Conservation (phyloP, 371 early-diverging fungal genomes). For the Actinomortierella wolfii region DNA sequence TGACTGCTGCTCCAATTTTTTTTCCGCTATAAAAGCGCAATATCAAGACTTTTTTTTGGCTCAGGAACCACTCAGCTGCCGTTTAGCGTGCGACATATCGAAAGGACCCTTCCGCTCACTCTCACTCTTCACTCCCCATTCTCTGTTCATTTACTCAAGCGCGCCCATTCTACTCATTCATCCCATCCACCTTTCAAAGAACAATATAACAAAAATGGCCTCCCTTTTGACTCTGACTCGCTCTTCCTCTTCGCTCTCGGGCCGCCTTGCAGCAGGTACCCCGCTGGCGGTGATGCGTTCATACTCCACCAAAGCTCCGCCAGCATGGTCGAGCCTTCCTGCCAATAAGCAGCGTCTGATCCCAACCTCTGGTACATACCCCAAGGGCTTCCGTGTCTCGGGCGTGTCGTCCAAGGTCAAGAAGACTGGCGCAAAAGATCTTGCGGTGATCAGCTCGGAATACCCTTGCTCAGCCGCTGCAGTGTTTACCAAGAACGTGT, state of each 20-base stretch:
- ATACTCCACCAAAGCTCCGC: conserved; percentile 44
- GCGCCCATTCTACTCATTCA: too few relatives aligned
- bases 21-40: too few relatives aligned
- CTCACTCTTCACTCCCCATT: neutral
- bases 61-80: too few relatives aligned
- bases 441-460: conserved; percentile 81
- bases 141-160: too few relatives aligned
- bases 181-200: neutral
- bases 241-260: too few relatives aligned
- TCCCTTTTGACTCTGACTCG: too few relatives aligned
- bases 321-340: conserved; percentile 18
- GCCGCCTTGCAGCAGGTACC: too few relatives aligned
- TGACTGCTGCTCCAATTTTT: neutral
- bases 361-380: conserved; percentile 65
- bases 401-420: conserved; percentile 83
- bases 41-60: too few relatives aligned
- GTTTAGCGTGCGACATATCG: too few relatives aligned
- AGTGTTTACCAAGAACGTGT: conserved; percentile 91
- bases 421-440: conserved; percentile 75
- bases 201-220: too few relatives aligned
- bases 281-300: neutral
- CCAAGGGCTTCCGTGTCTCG: conserved; percentile 82
- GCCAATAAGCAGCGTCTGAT: conserved; percentile 53
- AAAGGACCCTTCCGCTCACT: too few relatives aligned
- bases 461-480: conserved; percentile 82